Evolutionary conservation across 805 yeast species (phyloP), one percentile per base, ranked within the genome.

Genomic region (Sugiyamaella boreocaroliniensis): DNA sequence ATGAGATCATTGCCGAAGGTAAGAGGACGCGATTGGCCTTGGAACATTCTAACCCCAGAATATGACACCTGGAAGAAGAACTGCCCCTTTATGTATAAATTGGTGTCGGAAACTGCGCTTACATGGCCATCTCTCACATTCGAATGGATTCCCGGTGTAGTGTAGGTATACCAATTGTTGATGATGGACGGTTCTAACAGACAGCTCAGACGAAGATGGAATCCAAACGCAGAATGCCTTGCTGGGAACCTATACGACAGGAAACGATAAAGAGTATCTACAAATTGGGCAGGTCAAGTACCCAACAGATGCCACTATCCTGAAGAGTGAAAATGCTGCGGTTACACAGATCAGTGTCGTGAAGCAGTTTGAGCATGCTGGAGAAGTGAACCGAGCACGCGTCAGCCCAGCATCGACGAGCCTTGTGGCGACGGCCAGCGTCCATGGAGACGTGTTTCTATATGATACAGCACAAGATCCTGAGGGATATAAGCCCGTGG

Each of bases 1-100:
- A 32, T 32, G 37, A 32, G 37, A 32, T 32, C 37, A 32, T 47
- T 15, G 26, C 57, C 5, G 50, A 44, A 19, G 37, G 37, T 32
- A 9, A 32, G 37, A 32, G n/a, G 10, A 4, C 37, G 37, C 37
- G 37, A 11, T 32, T 14, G 5, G n/a, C 37, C 8, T 3, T 10
- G 11, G 37, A 22, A 22, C 26, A 22, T 22, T 22, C 37, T 32
- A 32, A 32, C 60, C n/a, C 63, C 60, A 51, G 64, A 63, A 37
- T 59, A 64, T 41, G 76, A 76, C 59, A 71, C 83, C 53, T 88
- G 96, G 96, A 88, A 87, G 66, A 86, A 87, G 62, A 79, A 92
- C 1, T 83, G 86, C 12, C 95, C 95, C 2, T 72, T 86, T 58
- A 71, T 88, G 55, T 88, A 88, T 67, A 86, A 83, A 59, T 77